phyloP scores from a whole-genome alignment of 2,329 filamentous ascomycete species.

The Aaosphaeria arxii region DNA sequence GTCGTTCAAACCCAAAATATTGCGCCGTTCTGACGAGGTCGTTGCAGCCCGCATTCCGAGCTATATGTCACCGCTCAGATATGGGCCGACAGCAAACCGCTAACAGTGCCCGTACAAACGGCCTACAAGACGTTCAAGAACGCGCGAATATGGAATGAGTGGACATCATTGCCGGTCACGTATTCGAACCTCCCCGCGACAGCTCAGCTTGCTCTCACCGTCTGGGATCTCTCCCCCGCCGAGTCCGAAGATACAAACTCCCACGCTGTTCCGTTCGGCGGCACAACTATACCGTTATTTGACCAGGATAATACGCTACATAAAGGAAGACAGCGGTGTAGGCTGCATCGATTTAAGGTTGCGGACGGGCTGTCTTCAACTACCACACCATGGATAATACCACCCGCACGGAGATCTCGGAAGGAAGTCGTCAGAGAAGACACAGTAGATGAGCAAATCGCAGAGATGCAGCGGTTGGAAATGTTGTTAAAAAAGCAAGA shows the following conservation, averaged over 20 bases:
- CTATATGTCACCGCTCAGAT: slow-evolving; percentile 90
- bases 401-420: slow-evolving; percentile 52
- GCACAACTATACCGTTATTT: slow-evolving; percentile 89
- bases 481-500: slow-evolving; percentile 95
- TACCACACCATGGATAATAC: slow-evolving; percentile 68
- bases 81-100: slow-evolving; percentile 92
- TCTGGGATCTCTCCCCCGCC: slow-evolving; percentile 89
- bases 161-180: slow-evolving; percentile 82
- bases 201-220: slow-evolving; percentile 82
- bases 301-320: slow-evolving; percentile 87
- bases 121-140: slow-evolving; percentile 87
- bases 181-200: slow-evolving; percentile 80
- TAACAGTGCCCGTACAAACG: slow-evolving; percentile 89
- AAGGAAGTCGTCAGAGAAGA: slow-evolving; percentile 48
- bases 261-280: slow-evolving; percentile 87
- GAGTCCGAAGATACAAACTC: slow-evolving; percentile 67
- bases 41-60: slow-evolving; percentile 72
- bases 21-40: slow-evolving; percentile 9
- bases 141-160: slow-evolving; percentile 82
- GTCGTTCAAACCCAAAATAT: slow-evolving; percentile 1
- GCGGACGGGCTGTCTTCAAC: slow-evolving; percentile 83
- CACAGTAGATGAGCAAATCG: slow-evolving; percentile 62
- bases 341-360: slow-evolving; percentile 73
- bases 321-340: slow-evolving; percentile 89
- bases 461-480: slow-evolving; percentile 87